Conservation (phyloP, 208 protist genomes). For the Trypanosoma brucei region DNA sequence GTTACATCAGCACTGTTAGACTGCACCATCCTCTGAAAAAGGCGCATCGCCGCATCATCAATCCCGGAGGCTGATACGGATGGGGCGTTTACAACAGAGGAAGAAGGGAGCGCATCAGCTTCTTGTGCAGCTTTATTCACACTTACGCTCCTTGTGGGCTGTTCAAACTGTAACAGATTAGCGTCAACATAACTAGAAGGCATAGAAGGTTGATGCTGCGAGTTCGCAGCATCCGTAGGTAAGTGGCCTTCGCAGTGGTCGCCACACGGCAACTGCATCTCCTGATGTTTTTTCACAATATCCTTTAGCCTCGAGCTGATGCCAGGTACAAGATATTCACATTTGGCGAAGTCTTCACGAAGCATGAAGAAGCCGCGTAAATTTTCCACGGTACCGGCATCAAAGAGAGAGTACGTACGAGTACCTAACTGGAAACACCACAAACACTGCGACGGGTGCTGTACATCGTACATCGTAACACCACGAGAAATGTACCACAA, state of each 20-base stretch:
- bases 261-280: constrained; percentile 20
- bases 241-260: constrained; percentile 15
- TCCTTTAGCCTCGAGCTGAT: constrained; percentile 46
- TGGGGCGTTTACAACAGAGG: not conserved
- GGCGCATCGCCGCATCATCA: constrained; percentile 1
- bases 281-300: constrained; percentile 42
- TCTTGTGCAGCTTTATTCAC: not conserved
- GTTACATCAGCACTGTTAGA: constrained; percentile 18
- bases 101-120: not conserved
- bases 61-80: not conserved
- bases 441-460: constrained; percentile 34
- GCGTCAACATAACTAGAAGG: not conserved
- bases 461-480: constrained; percentile 70
- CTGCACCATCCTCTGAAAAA: constrained; percentile 25
- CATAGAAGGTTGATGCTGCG: not conserved
- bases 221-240: constrained; percentile 8
- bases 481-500: constrained; percentile 42
- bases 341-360: constrained; percentile 26
- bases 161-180: too few species aligned
- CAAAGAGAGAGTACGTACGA: constrained; percentile 63
- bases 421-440: constrained; percentile 68
- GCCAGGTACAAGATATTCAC: constrained; percentile 43
- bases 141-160: not conserved
- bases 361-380: constrained; percentile 39
- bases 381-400: constrained; percentile 46